phyloP scores from a whole-genome alignment of 2,329 filamentous ascomycete genomes.

The Corynespora cassiicola region DNA sequence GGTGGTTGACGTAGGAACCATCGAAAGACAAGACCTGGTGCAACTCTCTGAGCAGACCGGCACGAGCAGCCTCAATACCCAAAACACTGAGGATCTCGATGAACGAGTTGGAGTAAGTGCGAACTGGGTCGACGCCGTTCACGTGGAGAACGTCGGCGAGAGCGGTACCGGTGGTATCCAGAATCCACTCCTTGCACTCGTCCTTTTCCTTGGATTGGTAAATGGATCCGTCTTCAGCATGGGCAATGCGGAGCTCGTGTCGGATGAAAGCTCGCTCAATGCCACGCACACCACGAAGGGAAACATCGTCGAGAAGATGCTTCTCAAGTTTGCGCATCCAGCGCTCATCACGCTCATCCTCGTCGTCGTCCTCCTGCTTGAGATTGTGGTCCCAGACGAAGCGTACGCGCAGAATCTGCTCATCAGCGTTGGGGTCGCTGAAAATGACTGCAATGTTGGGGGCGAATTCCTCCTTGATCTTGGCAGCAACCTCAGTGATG shows the following conservation, averaged over 20 bases:
- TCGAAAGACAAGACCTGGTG: constrained; percentile 95
- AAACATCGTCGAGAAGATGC: constrained; percentile 89
- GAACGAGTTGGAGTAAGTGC: constrained; percentile 94
- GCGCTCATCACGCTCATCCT: constrained; percentile 76
- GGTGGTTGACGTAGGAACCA: constrained; percentile 99
- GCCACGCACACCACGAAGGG: constrained; percentile 86
- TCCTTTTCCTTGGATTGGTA: constrained; percentile 75
- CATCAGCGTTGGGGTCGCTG: constrained; percentile 96
- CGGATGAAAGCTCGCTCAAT: constrained; percentile 94
- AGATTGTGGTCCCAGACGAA: constrained; percentile 67
- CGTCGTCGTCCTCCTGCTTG: constrained; percentile 72
- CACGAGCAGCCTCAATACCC: constrained; percentile 92
- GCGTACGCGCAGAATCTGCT: constrained; percentile 92
- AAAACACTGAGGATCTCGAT: constrained; percentile 94
- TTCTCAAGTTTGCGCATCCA: constrained; percentile 88
- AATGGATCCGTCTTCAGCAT: constrained; percentile 77
- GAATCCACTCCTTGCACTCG: constrained; percentile 88
- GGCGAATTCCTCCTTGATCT: constrained; percentile 88
- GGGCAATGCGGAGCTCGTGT: constrained; percentile 45
- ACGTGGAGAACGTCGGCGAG: constrained; percentile 84
- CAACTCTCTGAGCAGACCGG: constrained; percentile 85
- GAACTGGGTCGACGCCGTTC: constrained; percentile 82
- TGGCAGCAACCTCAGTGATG: constrained; percentile 87
- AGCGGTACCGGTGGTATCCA: constrained; percentile 92
- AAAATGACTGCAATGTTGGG: constrained; percentile 83